A percentile compares a stretch with the other conserved stretches of the same genome.
Conservation (phyloP, 371 early-diverging fungal genomes). For the Choanephora cucurbitarum region DNA sequence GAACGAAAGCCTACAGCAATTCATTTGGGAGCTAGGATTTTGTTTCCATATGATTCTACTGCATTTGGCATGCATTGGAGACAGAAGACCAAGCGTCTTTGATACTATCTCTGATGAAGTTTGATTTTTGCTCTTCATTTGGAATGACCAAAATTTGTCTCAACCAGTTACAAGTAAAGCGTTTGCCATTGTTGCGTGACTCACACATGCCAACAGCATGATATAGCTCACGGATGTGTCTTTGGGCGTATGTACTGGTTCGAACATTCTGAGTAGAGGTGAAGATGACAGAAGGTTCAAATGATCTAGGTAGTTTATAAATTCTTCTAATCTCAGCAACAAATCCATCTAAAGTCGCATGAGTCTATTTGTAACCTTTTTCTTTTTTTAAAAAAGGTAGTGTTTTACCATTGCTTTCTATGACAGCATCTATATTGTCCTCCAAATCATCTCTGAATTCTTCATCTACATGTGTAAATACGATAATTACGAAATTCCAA, state of each 20-base stretch:
- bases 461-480: conserved; percentile 66
- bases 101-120: conserved; percentile 42
- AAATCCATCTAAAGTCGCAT: conserved; percentile 43
- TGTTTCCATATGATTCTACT: conserved; percentile 21
- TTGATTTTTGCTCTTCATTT: conserved; percentile 46
- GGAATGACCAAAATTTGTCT: conserved; percentile 47
- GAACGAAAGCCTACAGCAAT: too few species aligned
- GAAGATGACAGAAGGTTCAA: conserved; percentile 59
- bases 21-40: too few species aligned
- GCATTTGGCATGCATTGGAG: conserved; percentile 40
- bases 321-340: conserved; percentile 51
- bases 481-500: conserved; percentile 64
- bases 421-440: conserved; percentile 59
- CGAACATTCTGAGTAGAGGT: conserved; percentile 54
- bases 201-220: conserved; percentile 57
- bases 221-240: conserved; percentile 55
- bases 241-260: conserved; percentile 52
- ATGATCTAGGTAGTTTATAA: conserved; percentile 38
- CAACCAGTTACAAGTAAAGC: conserved; percentile 60
- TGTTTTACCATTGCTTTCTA: conserved; percentile 45
- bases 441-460: conserved; percentile 57
- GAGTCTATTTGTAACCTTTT: neutral
- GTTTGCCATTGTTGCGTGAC: conserved; percentile 44
- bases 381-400: neutral
- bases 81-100: conserved; percentile 43